phyloP scores from a whole-genome alignment of 1,284 basidiomycete genomes.

The Leccinum angustisporum region DNA sequence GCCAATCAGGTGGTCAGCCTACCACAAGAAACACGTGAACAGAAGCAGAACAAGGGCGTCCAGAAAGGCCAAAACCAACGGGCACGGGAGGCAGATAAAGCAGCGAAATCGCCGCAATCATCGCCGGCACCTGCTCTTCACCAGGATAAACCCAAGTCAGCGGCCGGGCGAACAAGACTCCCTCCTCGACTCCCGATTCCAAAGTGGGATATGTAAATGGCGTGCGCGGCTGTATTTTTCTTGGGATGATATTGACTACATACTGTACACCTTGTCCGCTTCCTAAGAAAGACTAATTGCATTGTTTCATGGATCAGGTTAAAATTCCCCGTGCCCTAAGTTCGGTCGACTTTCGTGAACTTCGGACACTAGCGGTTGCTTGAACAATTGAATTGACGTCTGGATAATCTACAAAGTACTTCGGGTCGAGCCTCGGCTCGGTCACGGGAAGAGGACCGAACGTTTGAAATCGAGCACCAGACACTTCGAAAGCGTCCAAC shows the following conservation, averaged over 20 bases:
- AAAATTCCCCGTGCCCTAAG: not conserved
- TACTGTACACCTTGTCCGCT: not conserved
- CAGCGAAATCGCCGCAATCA: not conserved
- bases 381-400: no score
- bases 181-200: constrained; percentile 32
- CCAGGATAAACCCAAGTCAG: constrained; percentile 12
- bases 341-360: not conserved
- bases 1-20: not conserved
- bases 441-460: no score
- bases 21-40: constrained; percentile 1
- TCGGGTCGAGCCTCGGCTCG: no score
- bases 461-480: no score
- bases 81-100: not conserved
- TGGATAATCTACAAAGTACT: no score
- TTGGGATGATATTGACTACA: not conserved
- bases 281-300: not conserved
- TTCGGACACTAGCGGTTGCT: not conserved
- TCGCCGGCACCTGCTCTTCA: not conserved
- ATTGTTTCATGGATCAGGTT: not conserved
- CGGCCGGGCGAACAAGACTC: constrained; percentile 30
- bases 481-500: no score
- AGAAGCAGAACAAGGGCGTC: not conserved
- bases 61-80: not conserved
- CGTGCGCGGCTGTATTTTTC: not conserved
- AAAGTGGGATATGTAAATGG: constrained; percentile 28